Evolutionary conservation across 139 green algal species (phyloP), one percentile per base, ranked within the genome.

Genomic region (Cymbomonas tetramitiformis): DNA sequence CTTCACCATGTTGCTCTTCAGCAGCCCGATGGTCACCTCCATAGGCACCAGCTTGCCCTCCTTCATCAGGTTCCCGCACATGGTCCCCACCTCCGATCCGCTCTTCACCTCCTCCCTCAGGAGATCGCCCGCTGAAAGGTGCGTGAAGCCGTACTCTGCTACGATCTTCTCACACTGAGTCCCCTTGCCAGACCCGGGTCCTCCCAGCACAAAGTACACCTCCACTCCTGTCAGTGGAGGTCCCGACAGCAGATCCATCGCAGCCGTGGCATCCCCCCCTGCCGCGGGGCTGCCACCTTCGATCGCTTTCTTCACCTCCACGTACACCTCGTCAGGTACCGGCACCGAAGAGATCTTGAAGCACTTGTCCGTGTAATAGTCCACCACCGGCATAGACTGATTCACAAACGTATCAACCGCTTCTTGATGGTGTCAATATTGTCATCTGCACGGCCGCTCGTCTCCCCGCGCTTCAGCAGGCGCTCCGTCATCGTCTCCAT

Each of bases 11-110:
- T 78, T 78, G 1, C 72, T 72, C 54, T 77, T 79, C 21, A 91
- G 68, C 61, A 91, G 9, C n/a, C 61, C 57, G 55, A 91, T 81
- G 31, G 77, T 87, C 24, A 87, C 74, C 38, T 78, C 62, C 56
- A 73, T 69, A 23, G 83, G 81, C 63, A 88, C 83, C 24, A 92
- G 79, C 67, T 84, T 80, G 55, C 83, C 83, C 59, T 88, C 79
- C 55, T 78, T 79, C 78, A 87, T 90, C 38, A 85, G 52, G 29
- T 28, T 56, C 24, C 12, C n/a, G 33, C 38, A 51, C 64, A 70
- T 55, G 10, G 25, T 62, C 9, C 76, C 78, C 19, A 76, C 53
- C 33, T 66, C 71, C 3, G 62, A 78, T 52, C 78, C 76, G 39
- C 55, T 79, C 30, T 62, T 64, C 3, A 86, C 83, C 72, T 87